Conservation (phyloP, 2,329 filamentous ascomycete genomes). For the Bisporella sp. region DNA sequence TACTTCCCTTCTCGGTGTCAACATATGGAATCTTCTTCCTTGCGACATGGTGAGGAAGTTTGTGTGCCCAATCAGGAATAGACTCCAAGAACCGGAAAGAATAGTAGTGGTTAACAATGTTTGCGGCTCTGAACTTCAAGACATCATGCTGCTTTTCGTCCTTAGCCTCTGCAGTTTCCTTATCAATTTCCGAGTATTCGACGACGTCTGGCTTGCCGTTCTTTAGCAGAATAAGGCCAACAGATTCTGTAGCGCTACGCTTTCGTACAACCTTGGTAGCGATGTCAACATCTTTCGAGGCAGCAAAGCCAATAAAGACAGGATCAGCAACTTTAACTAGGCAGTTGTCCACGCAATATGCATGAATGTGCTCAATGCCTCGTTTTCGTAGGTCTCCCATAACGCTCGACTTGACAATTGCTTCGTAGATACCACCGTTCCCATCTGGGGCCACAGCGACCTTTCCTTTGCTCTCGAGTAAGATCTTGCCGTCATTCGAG, state of each 20-base stretch:
- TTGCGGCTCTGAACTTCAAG: constrained; percentile 93
- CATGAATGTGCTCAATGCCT: constrained; percentile 89
- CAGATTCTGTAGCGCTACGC: constrained; percentile 91
- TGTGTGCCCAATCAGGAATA: constrained; percentile 79
- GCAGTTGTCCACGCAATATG: constrained; percentile 98
- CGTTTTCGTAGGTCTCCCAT: constrained; percentile 83
- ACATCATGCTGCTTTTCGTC: constrained; percentile 74
- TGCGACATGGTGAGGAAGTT: constrained; percentile 90
- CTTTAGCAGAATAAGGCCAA: constrained; percentile 89
- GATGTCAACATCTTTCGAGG: constrained; percentile 83
- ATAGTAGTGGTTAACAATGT: constrained; percentile 99
- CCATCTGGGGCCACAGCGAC: constrained; percentile 93
- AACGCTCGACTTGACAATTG: constrained; percentile 72
- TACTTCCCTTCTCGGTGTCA: constrained; percentile 68
- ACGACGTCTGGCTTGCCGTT: constrained; percentile 96
- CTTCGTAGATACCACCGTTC: constrained; percentile 95
- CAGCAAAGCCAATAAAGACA: constrained; percentile 88
- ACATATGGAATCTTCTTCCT: constrained; percentile 96
- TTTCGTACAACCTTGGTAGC: constrained; percentile 99
- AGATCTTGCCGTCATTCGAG: constrained; percentile 94
- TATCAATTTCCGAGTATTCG: constrained; percentile 96
- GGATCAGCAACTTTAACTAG: constrained; percentile 98
- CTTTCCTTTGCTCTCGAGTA: constrained; percentile 84
- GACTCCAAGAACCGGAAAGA: constrained; percentile 86
- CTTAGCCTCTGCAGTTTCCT: constrained; percentile 78